Evolutionary conservation across 2,329 filamentous ascomycete genomes (phyloP), one percentile per base, ranked within the genome.

Genomic region (Colletotrichum sp.): DNA sequence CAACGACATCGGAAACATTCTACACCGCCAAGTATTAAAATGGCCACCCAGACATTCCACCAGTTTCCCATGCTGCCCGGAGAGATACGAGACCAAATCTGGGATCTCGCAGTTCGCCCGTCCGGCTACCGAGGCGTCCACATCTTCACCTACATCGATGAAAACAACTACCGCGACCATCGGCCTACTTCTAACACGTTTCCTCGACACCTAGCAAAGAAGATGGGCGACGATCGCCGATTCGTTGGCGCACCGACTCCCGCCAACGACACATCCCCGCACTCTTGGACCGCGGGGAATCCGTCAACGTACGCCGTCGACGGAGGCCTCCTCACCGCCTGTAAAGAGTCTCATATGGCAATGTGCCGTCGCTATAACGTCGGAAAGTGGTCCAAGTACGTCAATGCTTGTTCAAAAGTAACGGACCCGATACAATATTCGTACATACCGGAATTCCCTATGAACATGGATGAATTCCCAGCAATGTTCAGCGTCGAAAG

Each of bases 91-190:
- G 44, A 52, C 44, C 44, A 13, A 52, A 52, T 24, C 6, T 52
- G n/a, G 44, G 44, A 52, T 52, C 44, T 52, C n/a, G 44, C 44
- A 52, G 44, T 24, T 52, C 44, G 44, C 12, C 44, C n/a, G n/a
- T 2, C 6, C 12, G 44, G 44, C 44, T 52, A 21, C 44, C n/a
- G 44, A 52, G 44, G 44, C 44, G 44, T 52, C 44, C 44, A 52
- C 12, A 52, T 52, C 44, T 52, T 52, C 44, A 52, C 6, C n/a
- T 21, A 21, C 2, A 3, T 52, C n/a, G 44, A 52, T 21, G 44
- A 52, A 52, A 3, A 24, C 3, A 0, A 0, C 44, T 52, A 52
- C 0, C 1, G 4, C n/a, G 44, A 4, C 44, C 44, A 24, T 52
- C 3, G 1, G 44, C n/a, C 44, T 52, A 21, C 44, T 24, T 21